Percentiles rank a stretch among this genome's conserved stretches.
Evolutionary conservation across 2,329 filamentous ascomycete species (phyloP).

Genomic region (Rhexocercosporidium sp.): DNA sequence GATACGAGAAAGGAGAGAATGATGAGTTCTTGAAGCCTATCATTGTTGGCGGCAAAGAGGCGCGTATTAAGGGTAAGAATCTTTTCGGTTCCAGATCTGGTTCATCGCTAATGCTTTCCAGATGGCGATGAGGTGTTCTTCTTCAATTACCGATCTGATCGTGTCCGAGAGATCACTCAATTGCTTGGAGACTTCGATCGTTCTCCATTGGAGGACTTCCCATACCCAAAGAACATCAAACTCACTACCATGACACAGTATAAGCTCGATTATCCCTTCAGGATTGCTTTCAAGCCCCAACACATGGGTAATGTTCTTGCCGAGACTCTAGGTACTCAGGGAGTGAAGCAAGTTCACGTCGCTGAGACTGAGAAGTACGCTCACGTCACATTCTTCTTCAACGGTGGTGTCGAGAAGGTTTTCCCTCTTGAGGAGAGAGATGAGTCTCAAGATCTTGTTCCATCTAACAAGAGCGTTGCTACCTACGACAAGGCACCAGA

Average conservation of each 20-base stretch:
- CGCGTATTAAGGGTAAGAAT: conserved; percentile 77
- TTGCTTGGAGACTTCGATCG: conserved; percentile 91
- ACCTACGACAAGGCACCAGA: conserved; percentile 95
- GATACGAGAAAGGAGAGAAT: conserved; percentile 86
- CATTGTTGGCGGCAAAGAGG: conserved; percentile 85
- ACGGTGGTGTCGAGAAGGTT: conserved; percentile 95
- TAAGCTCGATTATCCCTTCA: conserved; percentile 93
- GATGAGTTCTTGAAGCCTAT: conserved; percentile 99
- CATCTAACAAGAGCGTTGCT: conserved; percentile 86
- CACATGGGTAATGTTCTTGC: conserved; percentile 98
- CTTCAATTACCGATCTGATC: conserved; percentile 99
- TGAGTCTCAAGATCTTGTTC: conserved; percentile 76
- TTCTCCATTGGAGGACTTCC: conserved; percentile 87
- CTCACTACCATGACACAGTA: conserved; percentile 99
- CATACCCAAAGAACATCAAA: conserved; percentile 85
- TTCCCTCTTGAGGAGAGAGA: conserved; percentile 92
- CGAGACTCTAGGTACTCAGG: conserved; percentile 92
- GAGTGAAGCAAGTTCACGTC: conserved; percentile 90
- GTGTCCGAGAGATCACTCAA: conserved; percentile 94
- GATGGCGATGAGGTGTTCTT: conserved; percentile 96
- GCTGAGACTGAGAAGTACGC: conserved; percentile 99
- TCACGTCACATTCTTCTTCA: conserved; percentile 99
- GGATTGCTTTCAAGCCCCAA: conserved; percentile 91
- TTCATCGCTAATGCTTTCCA: conserved; percentile 44
- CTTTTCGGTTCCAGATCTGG: neutral